These are phyloP conservation scores for Colletotrichum sp. DNA, from an alignment of 2,329 filamentous ascomycete genomes.

Conservation along the genomic window DNA sequence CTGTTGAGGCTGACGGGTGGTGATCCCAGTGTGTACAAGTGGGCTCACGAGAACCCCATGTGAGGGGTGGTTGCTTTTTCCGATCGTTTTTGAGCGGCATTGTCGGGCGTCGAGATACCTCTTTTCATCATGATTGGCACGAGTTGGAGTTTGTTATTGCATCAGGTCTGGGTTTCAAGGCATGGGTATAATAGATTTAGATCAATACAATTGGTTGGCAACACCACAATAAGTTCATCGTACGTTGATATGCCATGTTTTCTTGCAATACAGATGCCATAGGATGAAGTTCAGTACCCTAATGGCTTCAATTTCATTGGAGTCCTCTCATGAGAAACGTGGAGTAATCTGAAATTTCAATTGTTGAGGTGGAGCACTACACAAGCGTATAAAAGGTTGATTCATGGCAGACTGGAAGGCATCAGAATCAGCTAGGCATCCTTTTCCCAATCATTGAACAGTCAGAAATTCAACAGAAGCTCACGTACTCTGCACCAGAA, in stretches of 20 bases:
- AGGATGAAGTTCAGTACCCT: background rate
- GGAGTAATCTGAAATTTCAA: background rate
- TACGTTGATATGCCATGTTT: background rate
- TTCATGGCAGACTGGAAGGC: background rate
- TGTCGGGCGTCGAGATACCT: background rate
- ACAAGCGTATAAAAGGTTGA: background rate
- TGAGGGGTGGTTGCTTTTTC: background rate
- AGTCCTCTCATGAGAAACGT: background rate
- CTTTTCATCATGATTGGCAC: background rate
- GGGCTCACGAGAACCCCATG: background rate
- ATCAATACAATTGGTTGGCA: background rate
- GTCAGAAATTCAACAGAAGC: background rate
- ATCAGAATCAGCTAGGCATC: rapidly evolving
- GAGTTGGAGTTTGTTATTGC: background rate
- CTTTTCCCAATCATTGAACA: background rate
- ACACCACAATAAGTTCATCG: background rate
- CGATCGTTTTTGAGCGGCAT: background rate
- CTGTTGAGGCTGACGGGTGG: constrained; percentile 51
- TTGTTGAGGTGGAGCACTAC: rapidly evolving
- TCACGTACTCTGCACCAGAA: background rate
- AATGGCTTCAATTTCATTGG: background rate
- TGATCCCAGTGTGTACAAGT: constrained; percentile 41
- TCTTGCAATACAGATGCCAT: background rate
- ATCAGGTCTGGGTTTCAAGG: background rate
- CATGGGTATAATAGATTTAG: background rate